phyloP scores from a whole-genome alignment of 495 filamentous ascomycete species.

The Aspergillus haitiensis region DNA sequence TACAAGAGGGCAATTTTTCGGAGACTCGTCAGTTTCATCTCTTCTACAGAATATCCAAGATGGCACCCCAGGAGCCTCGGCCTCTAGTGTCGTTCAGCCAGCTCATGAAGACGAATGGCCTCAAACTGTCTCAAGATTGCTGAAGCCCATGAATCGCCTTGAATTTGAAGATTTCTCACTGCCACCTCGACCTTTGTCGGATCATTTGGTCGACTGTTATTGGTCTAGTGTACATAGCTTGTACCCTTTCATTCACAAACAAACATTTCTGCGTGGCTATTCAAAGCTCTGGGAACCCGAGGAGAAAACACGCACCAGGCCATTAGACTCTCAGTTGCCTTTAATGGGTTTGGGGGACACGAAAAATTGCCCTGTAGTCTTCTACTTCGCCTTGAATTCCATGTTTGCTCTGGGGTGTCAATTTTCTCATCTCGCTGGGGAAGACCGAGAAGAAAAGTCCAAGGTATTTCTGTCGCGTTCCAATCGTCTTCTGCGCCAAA shows the following conservation, averaged over 20 bases:
- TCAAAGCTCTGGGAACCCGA: constrained; percentile 39
- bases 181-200: constrained; percentile 42
- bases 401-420: constrained; percentile 46
- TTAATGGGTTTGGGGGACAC: constrained; percentile 40
- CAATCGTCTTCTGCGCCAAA: constrained; percentile 13
- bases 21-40: constrained; percentile 3
- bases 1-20: neutral
- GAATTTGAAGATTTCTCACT: constrained; percentile 32
- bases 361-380: constrained; percentile 41
- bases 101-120: neutral
- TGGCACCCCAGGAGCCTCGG: neutral
- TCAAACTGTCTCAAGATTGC: neutral
- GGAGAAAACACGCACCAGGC: neutral
- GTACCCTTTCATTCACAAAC: constrained; percentile 47
- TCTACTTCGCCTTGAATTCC: constrained; percentile 45
- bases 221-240: constrained; percentile 43
- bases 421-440: constrained; percentile 38
- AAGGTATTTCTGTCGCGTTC: constrained; percentile 45
- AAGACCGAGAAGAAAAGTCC: constrained; percentile 36
- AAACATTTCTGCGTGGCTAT: constrained; percentile 42
- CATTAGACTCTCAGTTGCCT: neutral
- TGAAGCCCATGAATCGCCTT: constrained; percentile 21
- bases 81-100: neutral
- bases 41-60: constrained; percentile 1
- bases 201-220: constrained; percentile 42